Conservation (phyloP, 116 monocot genomes). For the Papilionanthe hybrid region DNA sequence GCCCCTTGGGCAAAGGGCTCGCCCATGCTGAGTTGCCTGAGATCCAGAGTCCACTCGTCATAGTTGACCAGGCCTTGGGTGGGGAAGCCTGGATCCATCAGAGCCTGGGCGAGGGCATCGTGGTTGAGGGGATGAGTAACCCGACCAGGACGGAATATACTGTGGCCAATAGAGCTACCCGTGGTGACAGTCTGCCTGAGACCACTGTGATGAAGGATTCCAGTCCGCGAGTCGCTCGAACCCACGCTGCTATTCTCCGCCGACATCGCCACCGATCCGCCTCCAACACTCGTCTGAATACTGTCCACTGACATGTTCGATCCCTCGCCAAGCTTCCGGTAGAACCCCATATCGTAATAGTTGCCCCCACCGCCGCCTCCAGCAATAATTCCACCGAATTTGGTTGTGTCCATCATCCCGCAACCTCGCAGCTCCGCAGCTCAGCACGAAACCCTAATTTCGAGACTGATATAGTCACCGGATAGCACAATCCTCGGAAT, state of each 20-base stretch:
- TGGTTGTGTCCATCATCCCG: slow-evolving; percentile 39
- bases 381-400: slow-evolving; percentile 38
- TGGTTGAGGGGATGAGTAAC: slow-evolving; percentile 42
- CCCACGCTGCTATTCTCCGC: slow-evolving; percentile 71
- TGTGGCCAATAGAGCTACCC: slow-evolving; percentile 47
- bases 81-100: slow-evolving; percentile 70
- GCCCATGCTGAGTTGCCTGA: slow-evolving; percentile 77
- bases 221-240: slow-evolving; percentile 69
- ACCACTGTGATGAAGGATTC: slow-evolving; percentile 67
- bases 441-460: not conserved
- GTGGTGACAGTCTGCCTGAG: slow-evolving; percentile 18
- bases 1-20: slow-evolving; percentile 90
- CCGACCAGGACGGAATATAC: slow-evolving; percentile 48
- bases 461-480: not conserved
- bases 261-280: slow-evolving; percentile 68
- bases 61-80: slow-evolving; percentile 66
- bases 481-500: not conserved
- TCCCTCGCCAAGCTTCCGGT: slow-evolving; percentile 56
- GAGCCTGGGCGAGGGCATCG: slow-evolving; percentile 73
- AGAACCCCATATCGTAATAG: slow-evolving; percentile 42
- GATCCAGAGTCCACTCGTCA: slow-evolving; percentile 86
- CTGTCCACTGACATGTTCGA: slow-evolving; percentile 72
- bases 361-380: slow-evolving; percentile 13
- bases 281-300: slow-evolving; percentile 43
- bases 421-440: not conserved